Base-by-base conservation (phyloP, 2,329 filamentous ascomycete species). In the Scytalidium lignicola region DNA sequence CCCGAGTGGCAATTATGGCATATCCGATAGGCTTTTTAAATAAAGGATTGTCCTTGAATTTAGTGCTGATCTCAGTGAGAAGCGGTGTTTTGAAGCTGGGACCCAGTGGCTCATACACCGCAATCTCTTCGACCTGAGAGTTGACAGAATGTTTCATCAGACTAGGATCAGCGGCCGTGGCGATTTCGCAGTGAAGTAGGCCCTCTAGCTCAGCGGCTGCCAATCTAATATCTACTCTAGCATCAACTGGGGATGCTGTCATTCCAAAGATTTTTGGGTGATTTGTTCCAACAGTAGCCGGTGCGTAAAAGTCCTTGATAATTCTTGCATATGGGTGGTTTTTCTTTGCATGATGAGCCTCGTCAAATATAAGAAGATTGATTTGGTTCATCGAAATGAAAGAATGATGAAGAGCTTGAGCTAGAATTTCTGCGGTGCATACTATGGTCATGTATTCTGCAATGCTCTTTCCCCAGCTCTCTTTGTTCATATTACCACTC, bases 291-390 rank as follows among this genome's bases (percentile, higher is more conserved):
- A 65, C 57, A 23, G 75, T 71, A 7, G 52, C 44, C 2, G 75
- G 67, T 1, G 81, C 60, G 61, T 96, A 97, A 58, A 88, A 90
- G 51, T 95, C 86, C 59, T 88, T 90, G 68, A 99, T 88, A 51
- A 99, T 93, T 22, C 82, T 79, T 18, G 92, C 89, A 62, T 96
- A 99, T 0, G 89, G 79, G 61, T 99, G 93, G 46, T 90, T 87
- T 65, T 92, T 95, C 69, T 99, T 99, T 0, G 92, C 83, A 62
- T 97, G 93, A 61, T 99, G 93, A 5, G 91, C 93, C 67, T 99
- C 93, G 61, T 99, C 93, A 56, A 99, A 96, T 51, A 97, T 83
- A 32, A 99, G 74, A 1, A 99, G 77, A 61, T 92, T 97, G 65
- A 97, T 90, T 58, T 87, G 81, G 17, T 80, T 72, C 71, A 99